Evolutionary conservation across 768 basidiomycete genomes (phyloP), one percentile per base, ranked within the genome.

Genomic region (Tricholoma saponaceum): DNA sequence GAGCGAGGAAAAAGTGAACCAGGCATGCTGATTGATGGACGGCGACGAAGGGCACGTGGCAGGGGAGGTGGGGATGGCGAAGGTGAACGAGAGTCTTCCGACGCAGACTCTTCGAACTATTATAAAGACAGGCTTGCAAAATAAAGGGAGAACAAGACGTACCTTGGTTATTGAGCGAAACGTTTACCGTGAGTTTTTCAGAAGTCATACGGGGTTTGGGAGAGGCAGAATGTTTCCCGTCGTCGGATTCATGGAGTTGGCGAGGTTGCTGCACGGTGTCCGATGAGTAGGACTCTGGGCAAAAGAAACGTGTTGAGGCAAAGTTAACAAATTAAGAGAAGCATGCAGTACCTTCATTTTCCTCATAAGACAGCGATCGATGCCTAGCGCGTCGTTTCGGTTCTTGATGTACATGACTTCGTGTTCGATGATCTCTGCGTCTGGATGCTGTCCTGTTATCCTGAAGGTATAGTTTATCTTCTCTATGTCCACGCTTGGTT

Each of bases 1-100:
- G 90, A 89, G 8, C 88, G 84, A 4, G 89, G 83, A 65, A 85
- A 89, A 12, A 92, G 80, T 1, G 90, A 81, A 7, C 90, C 90
- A 20, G 90, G 90, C 90, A 92, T 92, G 1, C 84, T 85, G 0
- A 79, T 64, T 2, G 82, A 83, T 7, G 72, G 71, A n/a, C 70
- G 73, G 25, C 72, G 74, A 39, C 70, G 74, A 7, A 79, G 68
- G 32, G 62, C 57, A 39, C 68, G 70, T 28, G 72, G 68, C 18
- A 66, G 65, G 10, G 72, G 72, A 12, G 68, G 75, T 13, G 70
- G 70, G 0, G 73, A 69, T 16, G 74, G 70, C 0, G 73, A 70
- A 22, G 74, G 68, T 2, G 69, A 66, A 20, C 65, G 62, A 26
- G 66, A 67, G 26, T 56, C 44, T 7, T 64, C 67, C 13, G 59